These are phyloP conservation scores for Candida tallmaniae DNA, from an alignment of 805 yeast genomes.

Conservation along the genomic window DNA sequence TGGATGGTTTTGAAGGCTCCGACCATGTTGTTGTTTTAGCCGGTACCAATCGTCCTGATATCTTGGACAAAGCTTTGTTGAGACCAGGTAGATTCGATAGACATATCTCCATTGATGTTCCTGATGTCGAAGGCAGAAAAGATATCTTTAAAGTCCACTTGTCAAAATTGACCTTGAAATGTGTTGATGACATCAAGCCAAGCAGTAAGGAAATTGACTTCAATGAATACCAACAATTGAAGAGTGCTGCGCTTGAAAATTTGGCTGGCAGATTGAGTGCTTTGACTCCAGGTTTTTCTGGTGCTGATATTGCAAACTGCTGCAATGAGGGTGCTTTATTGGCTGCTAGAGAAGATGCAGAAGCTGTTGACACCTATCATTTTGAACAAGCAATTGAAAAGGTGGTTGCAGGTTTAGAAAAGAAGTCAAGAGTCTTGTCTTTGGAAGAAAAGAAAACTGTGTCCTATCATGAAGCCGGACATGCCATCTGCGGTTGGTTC, in stretches of 20 bases:
- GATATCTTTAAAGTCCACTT: constrained; percentile 82
- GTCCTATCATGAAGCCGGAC: constrained; percentile 96
- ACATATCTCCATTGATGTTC: constrained; percentile 80
- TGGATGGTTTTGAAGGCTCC: constrained; percentile 88
- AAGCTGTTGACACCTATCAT: constrained; percentile 59
- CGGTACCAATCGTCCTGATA: constrained; percentile 92
- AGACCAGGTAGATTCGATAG: constrained; percentile 96
- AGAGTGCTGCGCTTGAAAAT: constrained; percentile 35
- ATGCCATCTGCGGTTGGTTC: constrained; percentile 94
- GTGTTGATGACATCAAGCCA: constrained; percentile 29
- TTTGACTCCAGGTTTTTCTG: constrained; percentile 91
- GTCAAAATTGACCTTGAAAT: constrained; percentile 57
- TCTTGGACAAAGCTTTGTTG: constrained; percentile 80
- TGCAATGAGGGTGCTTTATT: constrained; percentile 93
- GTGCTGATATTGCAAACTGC: constrained; percentile 94
- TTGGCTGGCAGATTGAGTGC: constrained; percentile 85
- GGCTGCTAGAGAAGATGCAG: constrained; percentile 77
- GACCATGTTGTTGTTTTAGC: constrained; percentile 93
- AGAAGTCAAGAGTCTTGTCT: constrained; percentile 72
- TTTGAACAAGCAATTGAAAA: constrained; percentile 93
- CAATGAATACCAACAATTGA: constrained; percentile 46
- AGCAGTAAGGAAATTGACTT: constrained; percentile 25
- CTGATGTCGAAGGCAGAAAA: constrained; percentile 86
- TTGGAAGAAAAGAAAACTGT: constrained; percentile 80
- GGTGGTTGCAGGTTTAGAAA: constrained; percentile 91